These are phyloP conservation scores for Microascus cirrosus DNA, from an alignment of 2,329 filamentous ascomycete species.

Conservation along the genomic window DNA sequence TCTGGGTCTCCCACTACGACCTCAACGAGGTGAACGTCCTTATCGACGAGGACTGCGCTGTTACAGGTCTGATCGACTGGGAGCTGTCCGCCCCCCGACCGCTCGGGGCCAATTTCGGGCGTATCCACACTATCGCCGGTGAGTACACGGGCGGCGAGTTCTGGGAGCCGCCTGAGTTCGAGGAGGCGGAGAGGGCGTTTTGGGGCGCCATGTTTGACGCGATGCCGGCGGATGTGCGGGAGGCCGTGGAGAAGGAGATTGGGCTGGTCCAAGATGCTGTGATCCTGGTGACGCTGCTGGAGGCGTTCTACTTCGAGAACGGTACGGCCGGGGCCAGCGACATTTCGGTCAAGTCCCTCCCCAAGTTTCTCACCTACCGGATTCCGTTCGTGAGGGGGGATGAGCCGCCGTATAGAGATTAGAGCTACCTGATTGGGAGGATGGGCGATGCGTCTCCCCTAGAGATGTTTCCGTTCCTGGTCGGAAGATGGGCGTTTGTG, in stretches of 20 bases:
- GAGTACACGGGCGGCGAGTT: slow-evolving; percentile 14
- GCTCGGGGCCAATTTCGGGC: slow-evolving; percentile 8
- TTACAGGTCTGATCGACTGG: slow-evolving; percentile 12
- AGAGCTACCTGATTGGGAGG: no score
- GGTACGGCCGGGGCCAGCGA: slow-evolving; percentile 12
- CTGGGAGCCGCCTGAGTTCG: slow-evolving; percentile 14
- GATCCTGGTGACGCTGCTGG: slow-evolving; percentile 15
- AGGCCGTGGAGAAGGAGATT: slow-evolving; percentile 18
- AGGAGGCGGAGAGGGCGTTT: slow-evolving; percentile 14
- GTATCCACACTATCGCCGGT: slow-evolving; percentile 13
- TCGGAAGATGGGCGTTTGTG: no score
- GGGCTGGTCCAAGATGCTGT: slow-evolving; percentile 17
- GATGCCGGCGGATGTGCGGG: slow-evolving; percentile 13
- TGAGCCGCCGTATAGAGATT: neutral
- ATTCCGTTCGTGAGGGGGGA: slow-evolving; percentile 3
- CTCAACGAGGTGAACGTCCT: slow-evolving; percentile 13
- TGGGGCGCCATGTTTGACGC: slow-evolving; percentile 14
- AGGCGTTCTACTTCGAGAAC: slow-evolving; percentile 14
- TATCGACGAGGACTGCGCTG: slow-evolving; percentile 10
- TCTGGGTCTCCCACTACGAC: slow-evolving; percentile 11
- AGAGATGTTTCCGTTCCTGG: no score
- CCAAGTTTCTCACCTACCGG: slow-evolving; percentile 18
- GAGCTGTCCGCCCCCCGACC: slow-evolving; percentile 6
- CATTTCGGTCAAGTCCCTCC: slow-evolving; percentile 13
- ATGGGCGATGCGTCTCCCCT: no score